Conservation (phyloP, 306 rosid genomes). For the Ammopiptanthus mongolicus region DNA sequence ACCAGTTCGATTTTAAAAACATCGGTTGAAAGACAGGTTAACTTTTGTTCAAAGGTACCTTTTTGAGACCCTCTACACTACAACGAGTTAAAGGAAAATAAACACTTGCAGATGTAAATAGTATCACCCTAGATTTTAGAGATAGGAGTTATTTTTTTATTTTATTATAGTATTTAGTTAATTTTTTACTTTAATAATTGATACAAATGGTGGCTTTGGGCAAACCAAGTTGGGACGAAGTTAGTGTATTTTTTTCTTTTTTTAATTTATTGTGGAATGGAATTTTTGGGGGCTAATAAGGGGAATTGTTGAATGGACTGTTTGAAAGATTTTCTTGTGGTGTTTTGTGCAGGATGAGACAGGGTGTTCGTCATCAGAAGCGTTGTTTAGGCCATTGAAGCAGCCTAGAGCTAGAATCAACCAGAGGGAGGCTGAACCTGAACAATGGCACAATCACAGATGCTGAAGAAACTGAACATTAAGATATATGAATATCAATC, state of each 20-base stretch:
- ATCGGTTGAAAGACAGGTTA: too few relatives aligned
- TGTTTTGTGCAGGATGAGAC: not conserved
- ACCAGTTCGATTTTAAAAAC: too few relatives aligned
- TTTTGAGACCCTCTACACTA: too few relatives aligned
- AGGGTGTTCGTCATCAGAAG: constrained; percentile 5
- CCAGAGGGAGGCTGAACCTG: not conserved
- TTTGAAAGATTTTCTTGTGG: not conserved
- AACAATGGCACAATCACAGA: not conserved
- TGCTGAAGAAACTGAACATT: not conserved
- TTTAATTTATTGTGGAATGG: too few relatives aligned
- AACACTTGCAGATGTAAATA: too few relatives aligned
- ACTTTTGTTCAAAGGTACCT: too few relatives aligned
- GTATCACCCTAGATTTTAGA: too few relatives aligned
- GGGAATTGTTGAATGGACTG: not conserved
- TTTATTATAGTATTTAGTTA: too few relatives aligned
- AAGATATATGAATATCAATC: not conserved
- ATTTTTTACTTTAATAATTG: not conserved
- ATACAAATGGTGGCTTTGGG: not conserved
- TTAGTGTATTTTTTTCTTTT: too few relatives aligned
- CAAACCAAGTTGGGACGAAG: too few relatives aligned
- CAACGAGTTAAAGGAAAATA: too few relatives aligned
- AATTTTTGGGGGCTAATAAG: not conserved
- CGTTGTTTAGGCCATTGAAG: not conserved
- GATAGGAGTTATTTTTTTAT: too few relatives aligned
- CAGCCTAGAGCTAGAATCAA: not conserved